Percentiles rank a stretch among this genome's conserved stretches.
phyloP scores from a whole-genome alignment of 805 yeast species.

The Candida patagonica region DNA sequence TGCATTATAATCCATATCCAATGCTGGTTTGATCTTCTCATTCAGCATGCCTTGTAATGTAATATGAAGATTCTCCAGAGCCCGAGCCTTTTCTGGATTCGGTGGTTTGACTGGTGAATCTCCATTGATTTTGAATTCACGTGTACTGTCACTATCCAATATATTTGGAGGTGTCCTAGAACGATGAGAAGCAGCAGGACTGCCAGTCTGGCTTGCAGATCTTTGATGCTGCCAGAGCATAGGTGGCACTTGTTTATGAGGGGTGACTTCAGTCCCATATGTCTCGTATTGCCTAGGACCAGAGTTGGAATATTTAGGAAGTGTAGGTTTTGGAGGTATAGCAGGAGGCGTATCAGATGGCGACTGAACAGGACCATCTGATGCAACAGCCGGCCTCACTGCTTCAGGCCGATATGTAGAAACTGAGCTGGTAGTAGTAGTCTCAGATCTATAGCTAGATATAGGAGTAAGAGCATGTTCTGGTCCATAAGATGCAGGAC shows the following conservation, averaged over 20 bases:
- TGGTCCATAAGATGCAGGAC: neutral
- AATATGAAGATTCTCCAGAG: conserved; percentile 18
- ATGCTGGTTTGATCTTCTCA: conserved; percentile 20
- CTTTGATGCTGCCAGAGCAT: neutral
- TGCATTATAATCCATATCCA: conserved; percentile 19
- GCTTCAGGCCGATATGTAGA: neutral
- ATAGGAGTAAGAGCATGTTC: neutral
- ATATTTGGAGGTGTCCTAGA: conserved; percentile 8
- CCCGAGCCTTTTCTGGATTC: conserved; percentile 28
- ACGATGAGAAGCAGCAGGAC: neutral
- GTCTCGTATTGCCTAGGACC: neutral
- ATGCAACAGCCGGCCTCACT: too few relatives aligned
- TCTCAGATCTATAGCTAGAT: neutral
- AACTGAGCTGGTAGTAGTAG: neutral
- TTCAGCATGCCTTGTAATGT: conserved; percentile 21
- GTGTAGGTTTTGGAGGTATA: conserved; percentile 4
- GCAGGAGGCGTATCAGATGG: neutral
- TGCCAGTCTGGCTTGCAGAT: too few relatives aligned
- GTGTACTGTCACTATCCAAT: conserved; percentile 13
- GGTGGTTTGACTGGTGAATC: conserved; percentile 31
- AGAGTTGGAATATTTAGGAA: conserved; percentile 1
- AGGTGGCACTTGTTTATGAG: neutral
- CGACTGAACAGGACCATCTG: neutral
- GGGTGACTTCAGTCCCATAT: neutral
- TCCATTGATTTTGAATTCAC: neutral